These are phyloP conservation scores for Colletotrichum camelliae DNA, from an alignment of 2,329 filamentous ascomycete species.

Conservation along the genomic window DNA sequence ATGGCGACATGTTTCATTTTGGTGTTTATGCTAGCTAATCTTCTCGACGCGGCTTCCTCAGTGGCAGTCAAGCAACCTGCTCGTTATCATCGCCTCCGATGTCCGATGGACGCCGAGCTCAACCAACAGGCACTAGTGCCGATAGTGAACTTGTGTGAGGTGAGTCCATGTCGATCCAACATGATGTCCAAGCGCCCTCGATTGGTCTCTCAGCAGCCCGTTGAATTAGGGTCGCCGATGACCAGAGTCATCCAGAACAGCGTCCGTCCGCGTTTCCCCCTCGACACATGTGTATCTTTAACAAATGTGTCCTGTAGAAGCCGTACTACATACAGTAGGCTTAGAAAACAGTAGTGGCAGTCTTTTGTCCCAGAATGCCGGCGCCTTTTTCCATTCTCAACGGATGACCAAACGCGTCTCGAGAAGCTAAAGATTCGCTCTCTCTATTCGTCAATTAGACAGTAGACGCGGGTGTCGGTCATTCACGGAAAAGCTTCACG, in stretches of 20 bases:
- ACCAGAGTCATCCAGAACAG: background rate
- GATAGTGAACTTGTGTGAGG: background rate
- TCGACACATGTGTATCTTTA: background rate
- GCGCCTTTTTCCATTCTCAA: background rate
- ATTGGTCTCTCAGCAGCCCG: background rate
- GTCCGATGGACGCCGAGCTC: background rate
- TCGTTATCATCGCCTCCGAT: background rate
- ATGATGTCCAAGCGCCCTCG: background rate
- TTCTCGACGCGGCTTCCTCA: background rate
- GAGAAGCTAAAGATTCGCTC: background rate
- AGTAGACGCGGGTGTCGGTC: background rate
- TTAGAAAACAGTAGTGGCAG: background rate
- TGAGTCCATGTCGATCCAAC: background rate
- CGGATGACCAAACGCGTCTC: background rate
- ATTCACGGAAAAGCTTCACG: background rate
- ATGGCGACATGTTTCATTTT: background rate
- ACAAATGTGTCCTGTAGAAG: background rate
- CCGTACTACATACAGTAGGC: background rate
- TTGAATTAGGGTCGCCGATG: background rate
- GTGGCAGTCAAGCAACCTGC: background rate
- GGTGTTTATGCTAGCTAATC: background rate
- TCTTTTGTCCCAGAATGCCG: background rate
- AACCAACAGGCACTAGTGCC: background rate
- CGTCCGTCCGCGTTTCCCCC: background rate
- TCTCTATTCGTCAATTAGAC: background rate